Evolutionary conservation across 2,329 filamentous ascomycete species (phyloP).

Genomic region (Cordyceps militaris): DNA sequence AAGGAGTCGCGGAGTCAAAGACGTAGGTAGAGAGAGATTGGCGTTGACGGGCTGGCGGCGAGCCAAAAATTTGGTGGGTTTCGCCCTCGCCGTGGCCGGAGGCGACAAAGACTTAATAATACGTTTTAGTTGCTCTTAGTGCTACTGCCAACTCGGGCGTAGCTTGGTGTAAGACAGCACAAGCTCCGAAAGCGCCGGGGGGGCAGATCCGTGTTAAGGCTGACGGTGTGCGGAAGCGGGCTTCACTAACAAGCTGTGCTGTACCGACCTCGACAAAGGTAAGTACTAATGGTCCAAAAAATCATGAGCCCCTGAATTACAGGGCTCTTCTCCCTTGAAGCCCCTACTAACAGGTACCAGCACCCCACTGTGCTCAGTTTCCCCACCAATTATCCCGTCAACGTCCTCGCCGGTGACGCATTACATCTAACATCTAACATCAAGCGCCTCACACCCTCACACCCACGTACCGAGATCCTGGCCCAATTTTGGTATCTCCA

Average conservation of each 20-base stretch:
- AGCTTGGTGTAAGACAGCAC: not conserved
- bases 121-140: too few relatives aligned
- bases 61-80: conserved; percentile 12
- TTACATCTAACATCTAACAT: not conserved
- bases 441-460: not conserved
- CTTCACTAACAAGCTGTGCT: not conserved
- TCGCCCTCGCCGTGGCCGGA: conserved; percentile 13
- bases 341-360: not conserved
- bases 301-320: not conserved
- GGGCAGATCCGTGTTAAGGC: not conserved
- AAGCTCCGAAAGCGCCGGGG: conserved; percentile 9
- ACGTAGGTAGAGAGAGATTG: not conserved
- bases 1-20: not conserved
- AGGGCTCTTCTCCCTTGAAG: not conserved
- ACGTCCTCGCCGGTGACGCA: conserved; percentile 6
- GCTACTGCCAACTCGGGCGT: not conserved
- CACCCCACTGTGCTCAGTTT: not conserved
- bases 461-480: conserved; percentile 3
- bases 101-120: conserved; percentile 9
- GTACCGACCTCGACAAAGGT: not conserved
- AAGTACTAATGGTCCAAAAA: too few relatives aligned
- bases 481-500: not conserved
- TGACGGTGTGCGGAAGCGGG: not conserved
- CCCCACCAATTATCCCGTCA: not conserved
- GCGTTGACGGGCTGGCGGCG: not conserved